Conservation (phyloP, 352 stramenopile genomes). For the Stramenopiles sp. region DNA sequence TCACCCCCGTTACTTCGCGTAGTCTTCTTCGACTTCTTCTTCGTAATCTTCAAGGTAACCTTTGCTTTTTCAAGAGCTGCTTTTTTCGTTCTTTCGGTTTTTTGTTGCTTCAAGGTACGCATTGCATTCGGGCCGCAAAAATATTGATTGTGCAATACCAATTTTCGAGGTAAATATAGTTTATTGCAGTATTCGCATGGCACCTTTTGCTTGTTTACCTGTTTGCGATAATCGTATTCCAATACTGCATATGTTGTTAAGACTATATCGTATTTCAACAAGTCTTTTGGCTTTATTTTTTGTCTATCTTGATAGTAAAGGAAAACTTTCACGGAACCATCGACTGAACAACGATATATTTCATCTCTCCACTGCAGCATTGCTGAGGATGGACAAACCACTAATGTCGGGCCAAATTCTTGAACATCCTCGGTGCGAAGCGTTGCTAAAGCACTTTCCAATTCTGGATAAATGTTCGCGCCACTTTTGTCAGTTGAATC, state of each 20-base stretch:
- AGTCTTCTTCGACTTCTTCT: not conserved
- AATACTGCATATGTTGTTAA: conserved; percentile 94
- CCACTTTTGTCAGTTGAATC: not conserved
- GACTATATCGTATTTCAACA: conserved; percentile 88
- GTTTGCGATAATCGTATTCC: conserved; percentile 61
- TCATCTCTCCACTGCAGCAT: conserved; percentile 77
- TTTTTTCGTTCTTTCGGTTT: conserved; percentile 16
- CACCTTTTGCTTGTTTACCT: conserved; percentile 32
- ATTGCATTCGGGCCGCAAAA: conserved; percentile 90
- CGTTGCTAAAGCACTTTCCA: not conserved
- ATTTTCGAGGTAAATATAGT: conserved; percentile 72
- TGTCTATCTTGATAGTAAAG: conserved; percentile 84
- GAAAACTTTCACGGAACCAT: conserved; percentile 37
- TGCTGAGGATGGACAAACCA: conserved; percentile 88
- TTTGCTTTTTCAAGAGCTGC: conserved; percentile 10
- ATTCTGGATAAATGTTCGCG: not conserved
- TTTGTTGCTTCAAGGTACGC: conserved; percentile 72
- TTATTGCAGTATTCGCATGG: conserved; percentile 84
- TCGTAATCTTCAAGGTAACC: conserved; percentile 9
- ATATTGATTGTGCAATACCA: conserved; percentile 82
- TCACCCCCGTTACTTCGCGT: not conserved
- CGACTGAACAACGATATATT: conserved; percentile 25
- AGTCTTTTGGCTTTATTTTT: conserved; percentile 34
- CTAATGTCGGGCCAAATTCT: conserved; percentile 60
- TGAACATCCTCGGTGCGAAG: not conserved